Evolutionary conservation across 352 stramenopile species (phyloP).

Genomic region (Phytophthora niederhauseri): DNA sequence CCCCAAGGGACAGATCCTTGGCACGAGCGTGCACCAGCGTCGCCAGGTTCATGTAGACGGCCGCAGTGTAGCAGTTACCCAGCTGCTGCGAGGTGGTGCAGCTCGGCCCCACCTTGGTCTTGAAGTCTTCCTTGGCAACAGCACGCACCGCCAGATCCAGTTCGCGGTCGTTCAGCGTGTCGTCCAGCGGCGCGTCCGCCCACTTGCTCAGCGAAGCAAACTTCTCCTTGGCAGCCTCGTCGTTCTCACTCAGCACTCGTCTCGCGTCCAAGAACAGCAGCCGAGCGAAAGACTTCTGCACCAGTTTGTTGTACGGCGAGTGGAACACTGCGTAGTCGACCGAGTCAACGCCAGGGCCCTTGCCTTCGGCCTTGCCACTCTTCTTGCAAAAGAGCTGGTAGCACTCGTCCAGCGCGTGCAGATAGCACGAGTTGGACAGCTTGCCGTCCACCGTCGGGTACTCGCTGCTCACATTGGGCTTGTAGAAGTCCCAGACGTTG

Average conservation of each 20-base stretch:
- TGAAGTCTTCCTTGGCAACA: conserved; percentile 80
- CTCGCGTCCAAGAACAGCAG: conserved; percentile 79
- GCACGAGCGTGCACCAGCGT: conserved; percentile 84
- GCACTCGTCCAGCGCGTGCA: conserved; percentile 95
- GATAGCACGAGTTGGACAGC: conserved; percentile 96
- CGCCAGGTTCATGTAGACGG: conserved; percentile 96
- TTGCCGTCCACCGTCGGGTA: conserved; percentile 97
- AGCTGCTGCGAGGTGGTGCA: conserved; percentile 90
- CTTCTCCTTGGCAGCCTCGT: conserved; percentile 26
- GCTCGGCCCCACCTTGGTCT: conserved; percentile 78
- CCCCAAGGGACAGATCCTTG: conserved; percentile 53
- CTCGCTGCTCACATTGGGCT: conserved; percentile 91
- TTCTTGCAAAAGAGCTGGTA: conserved; percentile 93
- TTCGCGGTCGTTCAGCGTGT: conserved; percentile 92
- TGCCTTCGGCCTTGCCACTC: conserved; percentile 35
- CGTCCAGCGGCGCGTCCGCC: conserved; percentile 76
- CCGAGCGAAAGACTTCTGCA: conserved; percentile 96
- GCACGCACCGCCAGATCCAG: conserved; percentile 90
- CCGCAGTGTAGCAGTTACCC: conserved; percentile 98
- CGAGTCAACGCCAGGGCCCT: conserved; percentile 45
- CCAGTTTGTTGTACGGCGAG: conserved; percentile 99
- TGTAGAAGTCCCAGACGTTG: conserved; percentile 99
- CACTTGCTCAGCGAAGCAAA: conserved; percentile 69
- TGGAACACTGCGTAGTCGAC: conserved; percentile 97
- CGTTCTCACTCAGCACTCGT: conserved; percentile 28